Evolutionary conservation across 768 basidiomycete genomes (phyloP).

Genomic region (Sistotremastrum niveocremeum): DNA sequence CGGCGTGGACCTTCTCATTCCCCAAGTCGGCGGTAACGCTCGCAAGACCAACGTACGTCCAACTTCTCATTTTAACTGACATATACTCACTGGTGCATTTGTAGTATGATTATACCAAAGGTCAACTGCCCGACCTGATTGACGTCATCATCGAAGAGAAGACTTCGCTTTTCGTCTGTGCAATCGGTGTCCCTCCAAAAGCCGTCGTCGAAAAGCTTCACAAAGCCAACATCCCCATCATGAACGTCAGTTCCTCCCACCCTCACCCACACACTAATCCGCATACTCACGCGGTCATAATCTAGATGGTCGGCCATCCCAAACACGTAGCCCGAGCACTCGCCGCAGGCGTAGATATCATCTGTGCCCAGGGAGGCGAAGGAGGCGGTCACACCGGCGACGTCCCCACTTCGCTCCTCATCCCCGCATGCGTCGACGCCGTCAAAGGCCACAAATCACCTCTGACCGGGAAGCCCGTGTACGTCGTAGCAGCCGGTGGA

Average conservation of each 20-base stretch:
- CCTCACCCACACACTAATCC: not conserved
- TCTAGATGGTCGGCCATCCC: constrained; percentile 83
- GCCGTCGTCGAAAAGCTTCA: constrained; percentile 73
- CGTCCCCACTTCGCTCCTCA: constrained; percentile 70
- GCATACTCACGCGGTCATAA: not conserved
- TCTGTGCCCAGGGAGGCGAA: constrained; percentile 90
- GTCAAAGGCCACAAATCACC: constrained; percentile 66
- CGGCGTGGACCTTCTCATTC: constrained; percentile 83
- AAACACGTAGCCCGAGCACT: constrained; percentile 78
- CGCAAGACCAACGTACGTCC: constrained; percentile 74
- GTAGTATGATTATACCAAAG: constrained; percentile 77
- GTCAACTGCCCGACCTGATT: constrained; percentile 69
- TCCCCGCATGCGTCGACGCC: constrained; percentile 81
- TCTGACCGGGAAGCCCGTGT: constrained; percentile 70
- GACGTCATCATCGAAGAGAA: constrained; percentile 91
- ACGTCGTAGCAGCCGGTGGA: constrained; percentile 85
- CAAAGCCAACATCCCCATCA: constrained; percentile 70
- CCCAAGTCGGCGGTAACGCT: constrained; percentile 75
- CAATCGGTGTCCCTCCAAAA: constrained; percentile 76
- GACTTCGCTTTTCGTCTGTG: constrained; percentile 78
- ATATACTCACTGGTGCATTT: not conserved
- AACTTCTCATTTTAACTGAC: constrained; percentile 7
- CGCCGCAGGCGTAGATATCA: constrained; percentile 76
- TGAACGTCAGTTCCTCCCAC: constrained; percentile 45
- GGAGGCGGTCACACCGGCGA: constrained; percentile 85